These are phyloP conservation scores for Dioscorea dumetorum DNA, from an alignment of 106 monocot genomes.

Conservation along the genomic window DNA sequence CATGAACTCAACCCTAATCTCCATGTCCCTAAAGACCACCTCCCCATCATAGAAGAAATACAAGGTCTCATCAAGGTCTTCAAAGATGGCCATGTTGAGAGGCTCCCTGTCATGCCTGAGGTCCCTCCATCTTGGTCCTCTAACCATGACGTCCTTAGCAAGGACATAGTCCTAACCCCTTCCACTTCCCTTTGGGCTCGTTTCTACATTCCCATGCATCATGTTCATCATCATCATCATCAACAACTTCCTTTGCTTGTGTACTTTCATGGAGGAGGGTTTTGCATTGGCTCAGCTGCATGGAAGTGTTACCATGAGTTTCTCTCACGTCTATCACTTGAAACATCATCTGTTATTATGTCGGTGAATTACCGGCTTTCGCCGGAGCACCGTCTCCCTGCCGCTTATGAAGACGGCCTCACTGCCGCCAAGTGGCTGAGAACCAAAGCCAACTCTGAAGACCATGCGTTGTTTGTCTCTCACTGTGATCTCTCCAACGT, in stretches of 20 bases:
- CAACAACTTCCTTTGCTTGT: conserved; percentile 46
- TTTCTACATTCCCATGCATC: conserved; percentile 36
- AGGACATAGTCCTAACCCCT: conserved; percentile 29
- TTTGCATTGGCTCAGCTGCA: conserved; percentile 74
- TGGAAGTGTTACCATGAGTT: conserved; percentile 89
- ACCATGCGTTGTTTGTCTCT: conserved; percentile 25
- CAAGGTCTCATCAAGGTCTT: conserved; percentile 53
- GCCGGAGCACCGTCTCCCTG: conserved; percentile 81
- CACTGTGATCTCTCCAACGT: conserved; percentile 37
- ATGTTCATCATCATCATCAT: not conserved
- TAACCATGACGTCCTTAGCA: conserved; percentile 22
- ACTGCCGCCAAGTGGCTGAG: conserved; percentile 44
- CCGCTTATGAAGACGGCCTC: conserved; percentile 64
- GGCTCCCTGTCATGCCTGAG: conserved; percentile 43
- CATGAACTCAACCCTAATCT: conserved; percentile 10
- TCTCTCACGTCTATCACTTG: conserved; percentile 25
- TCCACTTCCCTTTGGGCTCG: conserved; percentile 37
- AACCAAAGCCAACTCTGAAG: conserved; percentile 20
- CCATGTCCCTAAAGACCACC: conserved; percentile 1
- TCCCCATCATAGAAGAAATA: conserved; percentile 57
- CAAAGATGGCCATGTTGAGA: conserved; percentile 67
- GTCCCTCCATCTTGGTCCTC: conserved; percentile 34
- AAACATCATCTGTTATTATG: conserved; percentile 27
- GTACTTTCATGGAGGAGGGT: conserved; percentile 92
- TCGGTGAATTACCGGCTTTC: conserved; percentile 84